Evolutionary conservation across 306 rosid species (phyloP), one percentile per base, ranked within the genome.

Genomic region (Hylodesmum podocarpum): DNA sequence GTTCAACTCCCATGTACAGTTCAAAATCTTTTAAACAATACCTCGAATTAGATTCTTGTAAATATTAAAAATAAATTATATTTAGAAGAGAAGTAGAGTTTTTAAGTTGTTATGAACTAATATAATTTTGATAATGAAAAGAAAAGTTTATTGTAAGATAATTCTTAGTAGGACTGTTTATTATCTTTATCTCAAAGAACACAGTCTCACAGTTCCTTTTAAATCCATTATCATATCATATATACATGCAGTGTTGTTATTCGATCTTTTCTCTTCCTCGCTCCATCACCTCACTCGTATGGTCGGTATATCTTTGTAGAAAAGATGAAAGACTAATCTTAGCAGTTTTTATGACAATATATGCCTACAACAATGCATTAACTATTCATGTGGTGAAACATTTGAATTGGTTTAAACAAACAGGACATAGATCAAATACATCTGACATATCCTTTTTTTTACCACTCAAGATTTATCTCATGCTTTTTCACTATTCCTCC

Each of bases 311-410:
- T 37, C 1, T 10, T 16, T 49, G 55, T 12, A 49, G 58, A 51
- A 21, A 9, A 51, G 58, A 51, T 19, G 28, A 18, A 14, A 27
- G 28, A 51, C 9, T n/a, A n/a, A n/a, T 21, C 28, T 51, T 51
- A 19, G 2, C 28, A 1, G 6, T 51, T 51, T 13, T 51, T 51
- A 13, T 51, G 57, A 50, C 12, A 18, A 18, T 50, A 0, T 51
- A 7, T 18, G 12, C 46, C 0, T 2, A 10, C 3, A 11, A 12
- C 46, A 40, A 51, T 19, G 58, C 58, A 27, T 51, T 51, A 5
- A 14, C 28, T 55, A 39, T 66, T 77, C 75, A 49, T 77, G 69
- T 67, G 57, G 27, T 57, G 21, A 10, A 2, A 24, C 66, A 36
- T 75, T 11, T 0, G 51, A 64, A 67, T 68, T 54, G 12, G 49